Base-by-base conservation (phyloP, 2,329 filamentous ascomycete genomes). In the Tolypocladium album region DNA sequence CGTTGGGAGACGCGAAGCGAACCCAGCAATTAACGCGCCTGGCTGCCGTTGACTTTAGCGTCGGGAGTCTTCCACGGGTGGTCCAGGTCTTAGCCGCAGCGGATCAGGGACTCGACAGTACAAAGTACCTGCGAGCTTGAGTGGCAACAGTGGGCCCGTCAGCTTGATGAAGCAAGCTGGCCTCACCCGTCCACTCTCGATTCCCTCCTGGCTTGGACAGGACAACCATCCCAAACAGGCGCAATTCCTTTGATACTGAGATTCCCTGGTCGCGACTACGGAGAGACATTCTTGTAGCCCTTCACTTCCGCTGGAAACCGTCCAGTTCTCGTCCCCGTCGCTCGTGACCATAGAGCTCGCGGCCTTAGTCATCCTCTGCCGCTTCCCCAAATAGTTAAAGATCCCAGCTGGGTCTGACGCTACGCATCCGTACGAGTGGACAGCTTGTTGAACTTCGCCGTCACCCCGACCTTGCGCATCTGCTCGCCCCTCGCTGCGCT, bases 401-500 rank as follows among this genome's bases (percentile, higher is more conserved):
- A 22, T 59, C 43, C 60, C 58, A 24, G 22, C 15, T 27, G 9
- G 39, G 17, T 31, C 27, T 31, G 27, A 31, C 27, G 27, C 27
- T 20, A 42, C 15, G 39, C 15, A 42, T 15, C 39, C 15, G 38
- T 39, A 39, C 38, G 62, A 64, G 61, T 64, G 63, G 63, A 62
- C 62, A 64, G 61, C 61, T 64, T 60, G 61, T 62, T 43, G 39
- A 57, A 20, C 40, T 20, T 9, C 39, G 9, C 7, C 39, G 12
- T 59, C 58, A 47, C 34, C 31, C 34, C 58, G 31, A 39, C 34
- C 40, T 15, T 27, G 27, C 57, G 57, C 47, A 53, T n/a, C 45
- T 31, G 12, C 12, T 31, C 27, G n/a, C 45, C 43, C 45, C 45
- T 45, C 53, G 36, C 58, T 60, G 58, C 56, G 42, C 40, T n/a